Base-by-base conservation (phyloP, 2,329 filamentous ascomycete species). In the Pseudofabraea citricarpa region DNA sequence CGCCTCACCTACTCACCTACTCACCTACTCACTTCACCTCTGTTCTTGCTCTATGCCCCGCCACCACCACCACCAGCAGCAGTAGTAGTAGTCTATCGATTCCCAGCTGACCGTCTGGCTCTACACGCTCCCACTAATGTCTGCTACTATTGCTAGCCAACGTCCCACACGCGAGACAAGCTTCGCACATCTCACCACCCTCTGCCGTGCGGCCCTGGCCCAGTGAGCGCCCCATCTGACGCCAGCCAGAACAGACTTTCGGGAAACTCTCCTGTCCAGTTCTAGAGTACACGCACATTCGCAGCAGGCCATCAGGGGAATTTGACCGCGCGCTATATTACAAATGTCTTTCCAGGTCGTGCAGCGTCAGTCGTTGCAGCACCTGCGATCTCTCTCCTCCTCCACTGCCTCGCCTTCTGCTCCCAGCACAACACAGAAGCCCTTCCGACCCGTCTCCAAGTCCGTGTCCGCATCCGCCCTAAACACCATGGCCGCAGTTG, bases 361-460 rank as follows among this genome's bases (percentile, higher is more conserved):
- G 6, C 33, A 36, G 33, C 16, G 33, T 15, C 33, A 36, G 12
- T 64, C 69, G 37, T 61, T 73, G 37, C 70, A 72, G 45, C 75
- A 79, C 54, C 64, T 77, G 44, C 67, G 74, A 19, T 79, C 77
- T 6, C 73, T 69, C 12, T 78, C 76, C 12, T 74, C 69, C 45
- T 71, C 77, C 48, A 69, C 62, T 5, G 66, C 76, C 12, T 74
- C 69, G 45, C 71, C 77, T 48, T 69, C 62, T 5, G 66, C 66
- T 24, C 70, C 75, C 24, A 66, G 62, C 26, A 57, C 61, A 19
- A 64, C 62, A 36, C 58, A 56, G n/a, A 64, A 62, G 41, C 63
- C 68, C 19, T 64, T 48, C 10, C 44, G 49, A 31, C 53, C 56
- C 5, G 50, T 59, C 10, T 54, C 59, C 29, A 66, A 67, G 46